Percentiles rank a stretch among this genome's conserved stretches.
Conservation (phyloP, 495 filamentous ascomycete genomes). For the Talaromyces ruber region DNA sequence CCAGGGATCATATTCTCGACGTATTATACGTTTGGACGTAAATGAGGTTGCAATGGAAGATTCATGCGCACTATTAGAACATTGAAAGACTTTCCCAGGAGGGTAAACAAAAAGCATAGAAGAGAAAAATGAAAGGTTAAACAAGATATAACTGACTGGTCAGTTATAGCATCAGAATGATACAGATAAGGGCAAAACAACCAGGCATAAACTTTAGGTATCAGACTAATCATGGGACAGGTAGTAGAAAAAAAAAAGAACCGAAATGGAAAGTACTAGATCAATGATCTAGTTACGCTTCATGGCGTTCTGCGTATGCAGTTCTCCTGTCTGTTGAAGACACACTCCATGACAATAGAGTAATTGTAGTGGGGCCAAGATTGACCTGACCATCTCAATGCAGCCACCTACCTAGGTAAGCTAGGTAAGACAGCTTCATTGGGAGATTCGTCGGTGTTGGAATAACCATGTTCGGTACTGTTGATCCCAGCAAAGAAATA, state of each 20-base stretch:
- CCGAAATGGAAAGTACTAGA: neutral
- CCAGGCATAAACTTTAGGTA: neutral
- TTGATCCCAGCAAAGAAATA: neutral
- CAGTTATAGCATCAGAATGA: neutral
- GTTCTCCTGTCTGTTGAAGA: neutral
- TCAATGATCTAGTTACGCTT: neutral
- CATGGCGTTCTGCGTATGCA: neutral
- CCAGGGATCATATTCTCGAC: neutral
- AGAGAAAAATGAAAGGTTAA: neutral
- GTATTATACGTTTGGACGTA: neutral
- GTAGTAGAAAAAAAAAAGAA: neutral
- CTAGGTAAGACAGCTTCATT: neutral
- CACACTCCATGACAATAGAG: neutral
- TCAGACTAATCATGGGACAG: neutral
- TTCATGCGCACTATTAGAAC: neutral
- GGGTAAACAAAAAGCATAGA: neutral
- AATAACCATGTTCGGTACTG: neutral
- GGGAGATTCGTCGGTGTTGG: neutral
- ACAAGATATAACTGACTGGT: neutral
- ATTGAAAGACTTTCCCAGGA: neutral
- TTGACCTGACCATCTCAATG: neutral
- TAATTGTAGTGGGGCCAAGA: neutral
- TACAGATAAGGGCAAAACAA: neutral
- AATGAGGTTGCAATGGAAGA: neutral
- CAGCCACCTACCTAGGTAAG: no score